phyloP scores from a whole-genome alignment of 108 stramenopile species.

The Epipyxis sp. region DNA sequence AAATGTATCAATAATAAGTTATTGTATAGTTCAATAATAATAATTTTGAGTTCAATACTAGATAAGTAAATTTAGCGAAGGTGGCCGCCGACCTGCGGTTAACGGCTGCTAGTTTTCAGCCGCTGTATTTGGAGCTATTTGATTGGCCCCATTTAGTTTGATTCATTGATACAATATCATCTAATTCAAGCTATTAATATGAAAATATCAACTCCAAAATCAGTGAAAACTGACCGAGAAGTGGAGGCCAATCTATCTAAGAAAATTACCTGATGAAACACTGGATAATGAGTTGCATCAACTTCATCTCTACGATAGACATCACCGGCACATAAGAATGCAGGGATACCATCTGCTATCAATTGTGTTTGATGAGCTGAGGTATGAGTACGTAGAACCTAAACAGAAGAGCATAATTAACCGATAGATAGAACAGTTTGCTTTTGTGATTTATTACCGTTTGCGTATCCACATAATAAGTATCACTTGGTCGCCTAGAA shows the following conservation, averaged over 20 bases:
- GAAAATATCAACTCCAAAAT: too few relatives aligned
- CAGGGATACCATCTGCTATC: constrained; percentile 62
- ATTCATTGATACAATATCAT: too few relatives aligned
- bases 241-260: too few relatives aligned
- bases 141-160: too few relatives aligned
- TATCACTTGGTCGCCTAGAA: constrained; percentile 75
- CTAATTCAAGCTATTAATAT: constrained; percentile 2
- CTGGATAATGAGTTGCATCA: constrained; percentile 87
- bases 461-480: constrained; percentile 76
- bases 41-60: neutral
- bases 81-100: too few relatives aligned
- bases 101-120: too few relatives aligned
- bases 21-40: too few relatives aligned
- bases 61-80: neutral
- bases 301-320: constrained; percentile 93
- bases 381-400: constrained; percentile 86
- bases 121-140: too few relatives aligned
- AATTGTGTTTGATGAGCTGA: constrained; percentile 85
- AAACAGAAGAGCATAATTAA: constrained; percentile 24
- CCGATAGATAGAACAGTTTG: too few relatives aligned
- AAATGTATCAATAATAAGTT: too few relatives aligned
- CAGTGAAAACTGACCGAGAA: too few relatives aligned
- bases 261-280: constrained; percentile 85
- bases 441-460: too few relatives aligned
- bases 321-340: constrained; percentile 81